phyloP scores from a whole-genome alignment of 1,139 yeast species.

The Saccharomycopsis hybrid region DNA sequence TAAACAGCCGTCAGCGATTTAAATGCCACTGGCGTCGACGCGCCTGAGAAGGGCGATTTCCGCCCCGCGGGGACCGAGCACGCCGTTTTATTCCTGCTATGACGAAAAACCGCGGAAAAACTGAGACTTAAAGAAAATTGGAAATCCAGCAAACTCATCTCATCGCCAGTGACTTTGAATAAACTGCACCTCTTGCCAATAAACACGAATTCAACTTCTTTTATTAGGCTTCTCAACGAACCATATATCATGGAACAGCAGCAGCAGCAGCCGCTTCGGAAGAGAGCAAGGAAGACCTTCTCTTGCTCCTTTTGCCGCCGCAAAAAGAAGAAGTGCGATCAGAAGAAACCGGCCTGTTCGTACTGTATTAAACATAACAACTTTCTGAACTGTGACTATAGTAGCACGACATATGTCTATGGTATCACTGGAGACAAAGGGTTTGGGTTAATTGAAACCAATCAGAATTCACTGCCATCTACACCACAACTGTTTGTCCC shows the following conservation, averaged over 20 bases:
- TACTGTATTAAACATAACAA: slow-evolving; percentile 24
- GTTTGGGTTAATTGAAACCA: background rate
- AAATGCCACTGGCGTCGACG: too few relatives aligned
- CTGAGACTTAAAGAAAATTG: too few relatives aligned
- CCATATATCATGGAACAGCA: background rate
- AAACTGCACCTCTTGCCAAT: too few relatives aligned
- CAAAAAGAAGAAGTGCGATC: slow-evolving; percentile 29
- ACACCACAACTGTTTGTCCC: background rate
- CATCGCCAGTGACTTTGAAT: too few relatives aligned
- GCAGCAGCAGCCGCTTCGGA: background rate
- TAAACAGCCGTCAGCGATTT: too few relatives aligned
- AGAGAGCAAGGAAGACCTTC: slow-evolving; percentile 26
- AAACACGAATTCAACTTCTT: too few relatives aligned
- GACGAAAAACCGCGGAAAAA: too few relatives aligned
- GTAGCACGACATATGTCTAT: background rate
- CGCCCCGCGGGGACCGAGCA: too few relatives aligned
- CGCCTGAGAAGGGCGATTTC: too few relatives aligned
- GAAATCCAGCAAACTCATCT: too few relatives aligned
- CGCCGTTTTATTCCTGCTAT: too few relatives aligned
- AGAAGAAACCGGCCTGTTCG: slow-evolving; percentile 27
- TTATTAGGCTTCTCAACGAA: too few relatives aligned
- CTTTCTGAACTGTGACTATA: slow-evolving; percentile 6
- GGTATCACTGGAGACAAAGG: background rate
- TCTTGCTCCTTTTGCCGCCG: slow-evolving; percentile 28
- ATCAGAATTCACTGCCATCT: background rate